These are phyloP conservation scores for Leishmania tarentolae DNA, from an alignment of 208 protist species.

Conservation along the genomic window DNA sequence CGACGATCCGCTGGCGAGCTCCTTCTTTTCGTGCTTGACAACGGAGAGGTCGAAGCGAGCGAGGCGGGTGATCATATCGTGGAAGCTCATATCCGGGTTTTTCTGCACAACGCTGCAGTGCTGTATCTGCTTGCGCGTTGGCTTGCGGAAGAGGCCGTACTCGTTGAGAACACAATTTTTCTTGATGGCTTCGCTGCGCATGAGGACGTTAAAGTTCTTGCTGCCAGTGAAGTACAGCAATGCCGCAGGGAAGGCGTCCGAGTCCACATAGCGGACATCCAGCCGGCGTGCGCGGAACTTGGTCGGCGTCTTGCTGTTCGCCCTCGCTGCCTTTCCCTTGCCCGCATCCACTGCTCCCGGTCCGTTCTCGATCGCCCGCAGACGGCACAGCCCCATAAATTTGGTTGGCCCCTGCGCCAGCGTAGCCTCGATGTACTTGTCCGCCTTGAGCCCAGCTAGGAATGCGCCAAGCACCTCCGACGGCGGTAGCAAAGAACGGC, in stretches of 20 bases:
- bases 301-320: constrained; percentile 19
- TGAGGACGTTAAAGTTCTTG: constrained; percentile 92
- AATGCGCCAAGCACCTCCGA: constrained; percentile 63
- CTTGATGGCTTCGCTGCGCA: constrained; percentile 88
- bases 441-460: constrained; percentile 56
- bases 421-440: constrained; percentile 81
- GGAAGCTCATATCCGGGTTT: constrained; percentile 29
- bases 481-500: constrained; percentile 11
- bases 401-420: constrained; percentile 84
- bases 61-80: constrained; percentile 66
- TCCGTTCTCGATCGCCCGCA: constrained; percentile 31
- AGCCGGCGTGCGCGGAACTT: constrained; percentile 71
- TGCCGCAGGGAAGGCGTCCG: constrained; percentile 75
- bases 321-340: constrained; percentile 18
- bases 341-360: not conserved
- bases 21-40: not conserved
- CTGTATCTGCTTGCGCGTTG: constrained; percentile 25
- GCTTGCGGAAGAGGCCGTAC: constrained; percentile 82
- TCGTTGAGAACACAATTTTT: constrained; percentile 83
- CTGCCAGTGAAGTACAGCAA: constrained; percentile 95
- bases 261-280: constrained; percentile 89
- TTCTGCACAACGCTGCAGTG: constrained; percentile 16
- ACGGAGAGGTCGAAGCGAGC: constrained; percentile 31
- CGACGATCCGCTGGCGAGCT: not conserved
- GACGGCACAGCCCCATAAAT: constrained; percentile 89